Base-by-base conservation (phyloP, 768 basidiomycete genomes). In the Boletus bicolor region DNA sequence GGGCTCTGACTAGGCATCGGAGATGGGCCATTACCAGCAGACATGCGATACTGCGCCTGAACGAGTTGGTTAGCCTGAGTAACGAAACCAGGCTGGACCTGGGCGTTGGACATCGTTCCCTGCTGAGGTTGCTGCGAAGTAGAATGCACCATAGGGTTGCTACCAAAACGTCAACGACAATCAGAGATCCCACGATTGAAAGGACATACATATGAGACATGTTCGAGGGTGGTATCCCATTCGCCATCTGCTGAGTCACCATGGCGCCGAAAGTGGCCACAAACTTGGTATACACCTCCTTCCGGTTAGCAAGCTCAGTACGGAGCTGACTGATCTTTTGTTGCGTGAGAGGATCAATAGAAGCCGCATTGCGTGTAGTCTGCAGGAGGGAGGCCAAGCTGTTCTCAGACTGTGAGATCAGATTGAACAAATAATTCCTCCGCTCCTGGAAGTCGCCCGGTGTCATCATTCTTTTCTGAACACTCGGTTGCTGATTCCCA, bases 281-380 rank as follows among this genome's bases (percentile, higher is more conserved):
- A 42, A 82, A 64, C 54, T 74, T 78, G 47, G 47, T 47, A 36
- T 76, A 64, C 49, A 73, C 49, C 0, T 82, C 80, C 68, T 74
- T 79, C 58, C 72, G 73, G 28, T 28, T 47, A 43, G 60, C 61
- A 17, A 66, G 48, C 42, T 73, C 71, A 7, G 6, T 0, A 6
- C 64, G 68, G 28, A 61, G 51, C 21, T 62, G 57, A 34, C 2
- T 41, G 17, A 72, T 21, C 56, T 57, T 56, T 53, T 57, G 59
- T 26, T 61, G 57, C 12, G 57, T n/a, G 5, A 14, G 28, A 21
- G 55, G 53, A 21, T 74, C 71, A 1, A 61, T n/a, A 2, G 69
- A 35, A 24, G 49, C 38, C 14, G 56, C 41, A 46, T 47, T 64
- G 52, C 62, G 60, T 32, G 43, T 39, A 2, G 39, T 43, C 48